Percentiles rank a stretch among this genome's conserved stretches.
Conservation (phyloP, 1,284 basidiomycete species). For the Ceratobasidium sp. region DNA sequence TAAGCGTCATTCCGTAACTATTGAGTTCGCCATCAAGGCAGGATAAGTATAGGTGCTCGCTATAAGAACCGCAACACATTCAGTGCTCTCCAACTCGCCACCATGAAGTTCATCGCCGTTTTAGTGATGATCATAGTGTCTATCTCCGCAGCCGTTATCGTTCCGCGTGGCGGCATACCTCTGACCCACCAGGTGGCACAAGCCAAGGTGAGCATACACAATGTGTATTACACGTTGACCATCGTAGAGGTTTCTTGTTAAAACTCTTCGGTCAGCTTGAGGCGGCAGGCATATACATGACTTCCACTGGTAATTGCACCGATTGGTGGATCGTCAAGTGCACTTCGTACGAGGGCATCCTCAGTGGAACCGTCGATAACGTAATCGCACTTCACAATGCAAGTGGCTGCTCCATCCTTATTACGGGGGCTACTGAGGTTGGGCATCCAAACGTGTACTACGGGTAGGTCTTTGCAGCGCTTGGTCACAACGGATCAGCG, state of each 20-base stretch:
- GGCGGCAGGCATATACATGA: too few species aligned
- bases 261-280: too few species aligned
- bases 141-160: not conserved
- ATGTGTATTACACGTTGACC: too few species aligned
- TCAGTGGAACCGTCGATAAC: constrained; percentile 38
- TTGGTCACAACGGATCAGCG: not conserved
- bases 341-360: constrained; percentile 43
- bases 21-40: too few species aligned
- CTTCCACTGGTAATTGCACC: constrained; percentile 42
- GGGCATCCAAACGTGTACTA: constrained; percentile 32
- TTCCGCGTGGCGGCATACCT: not conserved
- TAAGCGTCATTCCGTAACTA: too few species aligned
- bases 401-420: constrained; percentile 36
- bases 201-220: constrained; percentile 3
- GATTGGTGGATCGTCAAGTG: constrained; percentile 22
- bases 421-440: constrained; percentile 43
- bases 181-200: constrained; percentile 25
- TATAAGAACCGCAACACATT: too few species aligned
- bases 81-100: too few species aligned
- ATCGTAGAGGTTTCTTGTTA: too few species aligned
- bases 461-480: not conserved
- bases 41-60: too few species aligned
- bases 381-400: constrained; percentile 37
- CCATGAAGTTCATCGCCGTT: constrained; percentile 23
- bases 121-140: not conserved